These are phyloP conservation scores for Yarrowia osloensis DNA, from an alignment of 805 yeast species.

Conservation along the genomic window DNA sequence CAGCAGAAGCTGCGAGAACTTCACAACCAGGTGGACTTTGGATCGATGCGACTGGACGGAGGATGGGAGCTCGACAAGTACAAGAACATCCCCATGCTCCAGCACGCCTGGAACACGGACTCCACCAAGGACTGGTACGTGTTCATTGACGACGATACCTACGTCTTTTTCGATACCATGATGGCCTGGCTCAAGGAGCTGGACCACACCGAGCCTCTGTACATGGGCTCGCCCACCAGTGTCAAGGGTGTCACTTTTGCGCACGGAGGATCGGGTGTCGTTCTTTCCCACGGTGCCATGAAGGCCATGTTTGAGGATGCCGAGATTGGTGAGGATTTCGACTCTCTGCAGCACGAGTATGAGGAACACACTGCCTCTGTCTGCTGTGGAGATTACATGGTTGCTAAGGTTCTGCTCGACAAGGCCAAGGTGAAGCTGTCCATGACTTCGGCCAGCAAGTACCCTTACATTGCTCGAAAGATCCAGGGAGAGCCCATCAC, in stretches of 20 bases:
- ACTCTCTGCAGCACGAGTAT: conserved; percentile 32
- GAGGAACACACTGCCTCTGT: conserved; percentile 34
- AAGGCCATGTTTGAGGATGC: conserved; percentile 36
- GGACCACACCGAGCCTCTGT: conserved; percentile 39
- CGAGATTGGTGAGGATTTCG: conserved; percentile 32
- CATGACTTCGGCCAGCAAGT: conserved; percentile 33
- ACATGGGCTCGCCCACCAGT: conserved; percentile 41
- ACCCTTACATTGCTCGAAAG: conserved; percentile 33
- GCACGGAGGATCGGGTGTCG: conserved; percentile 47
- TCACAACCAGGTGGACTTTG: conserved; percentile 37
- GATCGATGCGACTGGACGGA: conserved; percentile 32
- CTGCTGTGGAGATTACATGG: conserved; percentile 46
- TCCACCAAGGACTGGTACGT: conserved; percentile 43
- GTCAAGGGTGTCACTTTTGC: conserved; percentile 39
- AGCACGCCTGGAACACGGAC: conserved; percentile 42
- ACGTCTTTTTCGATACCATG: conserved; percentile 40
- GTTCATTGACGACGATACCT: conserved; percentile 44
- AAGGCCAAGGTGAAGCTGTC: conserved; percentile 32
- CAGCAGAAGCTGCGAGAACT: conserved; percentile 36
- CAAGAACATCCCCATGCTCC: conserved; percentile 45
- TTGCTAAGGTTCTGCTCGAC: conserved; percentile 38
- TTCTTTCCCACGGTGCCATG: conserved; percentile 42
- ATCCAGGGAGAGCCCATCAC: conserved; percentile 43
- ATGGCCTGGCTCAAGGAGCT: conserved; percentile 35
- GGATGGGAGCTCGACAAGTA: conserved; percentile 45